Evolutionary conservation across 768 basidiomycete species (phyloP).

Genomic region (Mycena indigotica): DNA sequence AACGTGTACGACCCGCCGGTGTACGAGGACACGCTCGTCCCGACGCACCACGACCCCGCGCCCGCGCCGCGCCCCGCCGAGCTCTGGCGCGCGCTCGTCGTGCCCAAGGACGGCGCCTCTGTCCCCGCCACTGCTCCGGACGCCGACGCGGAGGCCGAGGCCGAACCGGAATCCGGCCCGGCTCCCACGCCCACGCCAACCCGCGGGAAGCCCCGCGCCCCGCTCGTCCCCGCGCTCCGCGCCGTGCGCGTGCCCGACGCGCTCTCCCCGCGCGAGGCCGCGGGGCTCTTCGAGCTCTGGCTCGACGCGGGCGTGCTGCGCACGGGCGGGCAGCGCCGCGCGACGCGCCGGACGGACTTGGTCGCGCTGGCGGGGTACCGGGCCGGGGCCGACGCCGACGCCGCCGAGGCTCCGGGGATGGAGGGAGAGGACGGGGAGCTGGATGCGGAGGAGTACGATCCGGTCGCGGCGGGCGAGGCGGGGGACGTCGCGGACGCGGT

Average conservation of each 20-base stretch:
- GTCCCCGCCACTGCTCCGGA: neutral
- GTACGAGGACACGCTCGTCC: constrained; percentile 12
- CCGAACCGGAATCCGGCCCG: neutral
- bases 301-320: constrained; percentile 59
- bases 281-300: constrained; percentile 77
- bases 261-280: constrained; percentile 68
- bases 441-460: constrained; percentile 1
- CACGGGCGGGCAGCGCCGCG: constrained; percentile 37
- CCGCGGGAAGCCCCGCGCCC: neutral
- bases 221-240: constrained; percentile 23
- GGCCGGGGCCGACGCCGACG: neutral
- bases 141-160: neutral
- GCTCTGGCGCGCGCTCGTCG: neutral
- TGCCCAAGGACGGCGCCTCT: neutral
- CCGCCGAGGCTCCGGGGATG: constrained; percentile 1
- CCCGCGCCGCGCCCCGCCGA: constrained; percentile 6
- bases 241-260: constrained; percentile 51
- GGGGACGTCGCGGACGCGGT: neutral
- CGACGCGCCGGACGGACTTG: constrained; percentile 10
- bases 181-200: neutral
- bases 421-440: neutral
- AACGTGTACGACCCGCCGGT: constrained; percentile 31
- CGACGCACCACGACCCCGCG: constrained; percentile 3
- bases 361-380: neutral
- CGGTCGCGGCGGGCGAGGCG: neutral